A percentile compares a stretch with the other conserved stretches of the same genome.
Conservation (phyloP, 2,329 filamentous ascomycete species). For the Cordyceps cicadae region DNA sequence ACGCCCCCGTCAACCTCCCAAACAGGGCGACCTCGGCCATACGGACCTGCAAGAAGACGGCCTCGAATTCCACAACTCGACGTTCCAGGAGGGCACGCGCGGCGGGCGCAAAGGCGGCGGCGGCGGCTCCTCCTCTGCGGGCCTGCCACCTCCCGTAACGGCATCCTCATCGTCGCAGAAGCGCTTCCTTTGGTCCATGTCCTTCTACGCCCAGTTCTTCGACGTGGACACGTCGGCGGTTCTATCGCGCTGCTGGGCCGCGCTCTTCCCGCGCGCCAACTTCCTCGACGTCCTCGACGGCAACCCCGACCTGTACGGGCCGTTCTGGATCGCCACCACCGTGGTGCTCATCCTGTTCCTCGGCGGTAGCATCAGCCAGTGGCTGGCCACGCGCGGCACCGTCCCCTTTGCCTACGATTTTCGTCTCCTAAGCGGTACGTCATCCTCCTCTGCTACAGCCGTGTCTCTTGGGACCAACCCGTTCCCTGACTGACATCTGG, state of each 20-base stretch:
- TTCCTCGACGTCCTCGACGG: constrained; percentile 96
- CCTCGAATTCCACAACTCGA: constrained; percentile 95
- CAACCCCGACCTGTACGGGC: constrained; percentile 92
- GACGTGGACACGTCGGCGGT: constrained; percentile 94
- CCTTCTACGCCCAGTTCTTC: constrained; percentile 97
- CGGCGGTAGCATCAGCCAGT: constrained; percentile 90
- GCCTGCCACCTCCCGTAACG: constrained; percentile 49
- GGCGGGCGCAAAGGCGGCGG: constrained; percentile 35
- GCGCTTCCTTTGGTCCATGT: constrained; percentile 83
- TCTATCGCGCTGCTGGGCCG: constrained; percentile 73
- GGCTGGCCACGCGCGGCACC: constrained; percentile 60
- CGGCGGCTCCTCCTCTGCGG: constrained; percentile 21
- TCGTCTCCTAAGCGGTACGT: constrained; percentile 68
- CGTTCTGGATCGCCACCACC: constrained; percentile 97
- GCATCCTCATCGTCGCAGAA: constrained; percentile 54
- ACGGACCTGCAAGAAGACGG: constrained; percentile 91
- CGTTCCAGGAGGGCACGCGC: constrained; percentile 58
- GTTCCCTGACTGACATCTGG: neutral
- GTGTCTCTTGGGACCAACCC: too few relatives aligned
- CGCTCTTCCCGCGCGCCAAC: constrained; percentile 85
- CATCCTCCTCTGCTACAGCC: neutral
- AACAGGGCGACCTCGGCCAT: constrained; percentile 88
- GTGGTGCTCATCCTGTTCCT: constrained; percentile 93
- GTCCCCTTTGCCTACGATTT: constrained; percentile 88
- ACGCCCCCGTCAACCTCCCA: neutral